phyloP scores from a whole-genome alignment of 1,139 yeast genomes.

The Hanseniaspora sp. region DNA sequence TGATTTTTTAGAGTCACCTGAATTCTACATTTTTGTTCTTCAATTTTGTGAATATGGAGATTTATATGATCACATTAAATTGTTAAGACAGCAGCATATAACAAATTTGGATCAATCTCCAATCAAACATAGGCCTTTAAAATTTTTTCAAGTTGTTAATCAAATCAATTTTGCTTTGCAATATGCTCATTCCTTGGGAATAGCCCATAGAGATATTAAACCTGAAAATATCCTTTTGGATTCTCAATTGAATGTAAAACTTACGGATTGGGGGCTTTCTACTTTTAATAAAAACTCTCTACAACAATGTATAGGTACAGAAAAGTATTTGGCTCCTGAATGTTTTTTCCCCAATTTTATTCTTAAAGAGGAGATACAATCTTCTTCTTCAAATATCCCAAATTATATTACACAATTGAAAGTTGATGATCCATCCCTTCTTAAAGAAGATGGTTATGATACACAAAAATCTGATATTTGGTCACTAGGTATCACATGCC shows the following conservation, averaged over 20 bases:
- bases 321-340: slow-evolving; percentile 93
- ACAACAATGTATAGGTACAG: slow-evolving; percentile 63
- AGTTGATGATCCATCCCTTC: background rate
- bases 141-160: slow-evolving; percentile 41
- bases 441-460: slow-evolving; percentile 20
- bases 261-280: slow-evolving; percentile 86
- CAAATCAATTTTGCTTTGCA: slow-evolving; percentile 64
- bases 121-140: slow-evolving; percentile 17
- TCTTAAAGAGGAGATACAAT: slow-evolving; percentile 28
- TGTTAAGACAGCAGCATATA: slow-evolving; percentile 15
- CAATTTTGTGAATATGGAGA: slow-evolving; percentile 86
- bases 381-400: background rate
- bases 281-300: slow-evolving; percentile 49
- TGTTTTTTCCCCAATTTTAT: slow-evolving; percentile 39
- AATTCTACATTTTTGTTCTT: slow-evolving; percentile 46
- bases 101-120: slow-evolving; percentile 29
- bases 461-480: slow-evolving; percentile 78
- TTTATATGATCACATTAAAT: slow-evolving; percentile 71
- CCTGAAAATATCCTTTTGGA: slow-evolving; percentile 73
- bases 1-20: slow-evolving; percentile 56
- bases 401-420: slow-evolving; percentile 12
- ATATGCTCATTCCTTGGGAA: slow-evolving; percentile 58
- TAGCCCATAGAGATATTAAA: slow-evolving; percentile 76
- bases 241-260: slow-evolving; percentile 55
- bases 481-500: slow-evolving; percentile 76